Evolutionary conservation across 768 basidiomycete species (phyloP), one percentile per base, ranked within the genome.

Genomic region (Mycena vitilis): DNA sequence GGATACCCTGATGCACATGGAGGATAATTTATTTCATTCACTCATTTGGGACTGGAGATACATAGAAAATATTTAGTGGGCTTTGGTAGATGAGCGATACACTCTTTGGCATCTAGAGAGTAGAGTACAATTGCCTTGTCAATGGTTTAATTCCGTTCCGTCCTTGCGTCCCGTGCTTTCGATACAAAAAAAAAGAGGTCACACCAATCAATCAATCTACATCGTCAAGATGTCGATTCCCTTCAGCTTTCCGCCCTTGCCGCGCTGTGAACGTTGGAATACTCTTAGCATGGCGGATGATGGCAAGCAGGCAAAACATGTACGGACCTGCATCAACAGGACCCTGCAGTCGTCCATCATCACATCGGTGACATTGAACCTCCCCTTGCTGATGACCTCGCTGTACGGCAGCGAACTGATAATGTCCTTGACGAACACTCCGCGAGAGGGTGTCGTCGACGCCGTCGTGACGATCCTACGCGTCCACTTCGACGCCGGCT

Each of bases 341-440:
- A 88, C 69, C 65, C 86, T 74, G 69, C 80, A 81, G 70, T 86
- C 86, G 73, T 87, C 87, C 82, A 87, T 85, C 86, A 87, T 87
- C 58, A 85, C 86, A 74, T 87, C 86, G 57, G 85, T 86, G 49
- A 86, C 83, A 69, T 84, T 81, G 67, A 83, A 86, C 22, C 74
- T 77, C 60, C 86, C 82, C 71, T 83, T 75, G 71, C 84, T 87
- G 37, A 86, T 75, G 23, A 84, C 79, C 75, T 88, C 86, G 52
- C 82, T 82, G 71, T 87, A 87, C 11, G 87, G 84, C 68, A 88
- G 74, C 59, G 75, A 81, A 70, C 83, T 85, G 53, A 81, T 78
- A 63, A 87, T 82, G 70, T 86, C 84, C 54, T 84, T 72, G 65
- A 73, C 76, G 71, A 87, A 88, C 37, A 86, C 84, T 0, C 82